Evolutionary conservation across 1,139 yeast genomes (phyloP).

Genomic region (Nakaseomyces nivariensis): DNA sequence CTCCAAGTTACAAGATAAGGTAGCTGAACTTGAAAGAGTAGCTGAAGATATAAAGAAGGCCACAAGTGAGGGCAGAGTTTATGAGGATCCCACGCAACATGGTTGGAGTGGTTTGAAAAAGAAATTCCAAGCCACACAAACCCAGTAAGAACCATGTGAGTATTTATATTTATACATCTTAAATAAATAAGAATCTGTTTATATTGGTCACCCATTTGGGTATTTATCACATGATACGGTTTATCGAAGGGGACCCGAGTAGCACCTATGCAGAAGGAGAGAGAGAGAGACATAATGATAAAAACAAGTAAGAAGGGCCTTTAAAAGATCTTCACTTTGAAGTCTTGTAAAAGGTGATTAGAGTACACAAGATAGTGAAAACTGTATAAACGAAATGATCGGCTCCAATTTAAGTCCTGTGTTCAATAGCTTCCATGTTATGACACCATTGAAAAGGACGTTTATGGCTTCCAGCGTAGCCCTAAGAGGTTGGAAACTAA

Average conservation of each 20-base stretch:
- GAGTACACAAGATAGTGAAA: too few relatives aligned
- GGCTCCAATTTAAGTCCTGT: background rate
- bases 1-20: conserved; percentile 41
- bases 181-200: too few relatives aligned
- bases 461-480: conserved; percentile 11
- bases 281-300: too few relatives aligned
- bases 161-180: background rate
- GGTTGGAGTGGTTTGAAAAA: conserved; percentile 1
- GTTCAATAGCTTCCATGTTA: background rate
- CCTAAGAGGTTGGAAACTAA: conserved; percentile 31
- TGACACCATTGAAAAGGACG: background rate
- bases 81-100: conserved; percentile 5
- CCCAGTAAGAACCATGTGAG: background rate
- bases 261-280: too few relatives aligned
- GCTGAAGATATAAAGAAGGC: conserved; percentile 9
- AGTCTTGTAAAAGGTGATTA: too few relatives aligned
- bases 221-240: too few relatives aligned
- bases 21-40: conserved; percentile 20
- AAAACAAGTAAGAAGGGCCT: too few relatives aligned
- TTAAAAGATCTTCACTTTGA: too few relatives aligned
- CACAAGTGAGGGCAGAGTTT: conserved; percentile 8
- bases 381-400: background rate
- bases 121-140: conserved; percentile 4
- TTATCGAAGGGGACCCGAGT: too few relatives aligned
- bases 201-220: too few relatives aligned